Conservation (phyloP, 176 grass and related monocot species). For the Areca catechu region DNA sequence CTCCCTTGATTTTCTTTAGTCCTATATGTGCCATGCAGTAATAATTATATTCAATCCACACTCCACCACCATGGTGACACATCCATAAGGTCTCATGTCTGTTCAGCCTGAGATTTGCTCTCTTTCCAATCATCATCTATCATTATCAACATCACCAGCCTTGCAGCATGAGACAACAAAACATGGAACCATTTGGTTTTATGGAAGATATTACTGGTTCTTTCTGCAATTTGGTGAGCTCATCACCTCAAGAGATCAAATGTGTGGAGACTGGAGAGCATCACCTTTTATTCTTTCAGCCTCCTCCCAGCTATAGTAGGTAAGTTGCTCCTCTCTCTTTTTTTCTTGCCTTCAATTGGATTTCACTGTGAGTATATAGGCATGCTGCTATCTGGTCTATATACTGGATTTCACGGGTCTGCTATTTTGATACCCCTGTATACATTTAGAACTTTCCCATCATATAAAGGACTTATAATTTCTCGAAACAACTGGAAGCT, state of each 20-base stretch:
- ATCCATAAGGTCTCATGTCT: slow-evolving; percentile 85
- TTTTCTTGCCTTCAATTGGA: not conserved
- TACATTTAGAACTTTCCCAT: too few relatives aligned
- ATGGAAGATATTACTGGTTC: slow-evolving; percentile 56
- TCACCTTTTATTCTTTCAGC: slow-evolving; percentile 85
- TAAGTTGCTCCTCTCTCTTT: not conserved
- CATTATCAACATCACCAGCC: slow-evolving; percentile 70
- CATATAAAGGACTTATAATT: too few relatives aligned
- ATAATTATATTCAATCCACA: slow-evolving; percentile 1
- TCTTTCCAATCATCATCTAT: slow-evolving; percentile 75
- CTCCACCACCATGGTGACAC: slow-evolving; percentile 60
- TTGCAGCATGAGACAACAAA: slow-evolving; percentile 75
- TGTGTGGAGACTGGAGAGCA: slow-evolving; percentile 68
- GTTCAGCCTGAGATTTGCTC: slow-evolving; percentile 79
- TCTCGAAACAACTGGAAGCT: too few relatives aligned
- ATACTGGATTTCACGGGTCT: too few relatives aligned
- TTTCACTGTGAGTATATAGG: too few relatives aligned
- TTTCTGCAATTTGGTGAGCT: slow-evolving; percentile 46
- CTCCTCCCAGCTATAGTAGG: slow-evolving; percentile 81
- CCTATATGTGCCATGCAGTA: slow-evolving; percentile 31
- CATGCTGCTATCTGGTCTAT: too few relatives aligned
- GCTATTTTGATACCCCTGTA: too few relatives aligned
- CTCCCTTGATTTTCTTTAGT: not conserved
- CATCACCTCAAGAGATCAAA: slow-evolving; percentile 61
- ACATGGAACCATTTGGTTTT: slow-evolving; percentile 53